These are phyloP conservation scores for Talaromyces wortmannii DNA, from an alignment of 495 filamentous ascomycete species.

Conservation along the genomic window DNA sequence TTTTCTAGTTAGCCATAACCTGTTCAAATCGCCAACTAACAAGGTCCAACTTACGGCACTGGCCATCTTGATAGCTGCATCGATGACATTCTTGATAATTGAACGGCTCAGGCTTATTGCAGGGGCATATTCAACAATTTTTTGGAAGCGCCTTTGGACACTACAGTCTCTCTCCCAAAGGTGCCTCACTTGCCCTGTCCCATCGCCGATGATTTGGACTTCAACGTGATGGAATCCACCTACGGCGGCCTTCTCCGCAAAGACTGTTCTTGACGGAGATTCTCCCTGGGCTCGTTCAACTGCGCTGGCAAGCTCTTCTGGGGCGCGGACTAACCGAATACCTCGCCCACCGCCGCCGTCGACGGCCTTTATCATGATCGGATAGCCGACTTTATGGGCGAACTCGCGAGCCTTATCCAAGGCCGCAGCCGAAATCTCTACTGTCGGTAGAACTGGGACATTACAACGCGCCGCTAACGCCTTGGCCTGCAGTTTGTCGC, in stretches of 20 bases:
- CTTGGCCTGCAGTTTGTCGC: slow-evolving; percentile 52
- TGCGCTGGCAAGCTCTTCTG: slow-evolving; percentile 28
- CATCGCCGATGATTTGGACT: slow-evolving; percentile 53
- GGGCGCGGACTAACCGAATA: slow-evolving; percentile 32
- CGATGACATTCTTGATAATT: slow-evolving; percentile 31
- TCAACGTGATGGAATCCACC: slow-evolving; percentile 49
- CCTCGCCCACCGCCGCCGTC: slow-evolving; percentile 48
- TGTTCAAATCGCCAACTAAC: slow-evolving; percentile 24
- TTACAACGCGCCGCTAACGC: slow-evolving; percentile 43
- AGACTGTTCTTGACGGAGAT: slow-evolving; percentile 44
- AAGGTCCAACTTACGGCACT: slow-evolving; percentile 1
- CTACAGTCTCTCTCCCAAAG: slow-evolving; percentile 55
- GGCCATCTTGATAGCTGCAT: slow-evolving; percentile 34
- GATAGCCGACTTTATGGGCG: slow-evolving; percentile 37
- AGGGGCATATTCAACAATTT: slow-evolving; percentile 46
- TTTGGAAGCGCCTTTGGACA: slow-evolving; percentile 50
- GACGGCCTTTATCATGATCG: slow-evolving; percentile 52
- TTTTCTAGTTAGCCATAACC: slow-evolving; percentile 5
- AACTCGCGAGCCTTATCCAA: slow-evolving; percentile 34
- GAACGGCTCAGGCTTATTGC: slow-evolving; percentile 25
- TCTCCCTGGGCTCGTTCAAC: slow-evolving; percentile 39
- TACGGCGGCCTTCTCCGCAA: slow-evolving; percentile 46
- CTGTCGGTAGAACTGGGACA: slow-evolving; percentile 47
- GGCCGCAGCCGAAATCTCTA: slow-evolving; percentile 31
- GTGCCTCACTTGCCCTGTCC: slow-evolving; percentile 38